These are phyloP conservation scores for Adansonia gregorii DNA, from an alignment of 441 rosid genomes.

Conservation along the genomic window DNA sequence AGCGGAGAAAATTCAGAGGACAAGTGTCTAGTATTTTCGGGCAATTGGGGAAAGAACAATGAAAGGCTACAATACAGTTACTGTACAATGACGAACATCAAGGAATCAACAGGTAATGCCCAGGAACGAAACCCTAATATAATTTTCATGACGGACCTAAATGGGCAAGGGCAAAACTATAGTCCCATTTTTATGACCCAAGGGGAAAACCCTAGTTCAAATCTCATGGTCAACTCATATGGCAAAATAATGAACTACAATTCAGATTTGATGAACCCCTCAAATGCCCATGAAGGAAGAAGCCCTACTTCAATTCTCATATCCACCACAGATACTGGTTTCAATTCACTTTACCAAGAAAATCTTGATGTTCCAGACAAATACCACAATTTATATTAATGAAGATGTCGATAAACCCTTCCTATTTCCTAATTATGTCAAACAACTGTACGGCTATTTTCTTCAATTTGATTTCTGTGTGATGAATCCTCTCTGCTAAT, in stretches of 20 bases:
- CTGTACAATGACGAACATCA: slow-evolving; percentile 36
- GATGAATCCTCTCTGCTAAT: slow-evolving; percentile 20
- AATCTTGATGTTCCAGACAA: slow-evolving; percentile 25
- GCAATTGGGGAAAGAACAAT: slow-evolving; percentile 33
- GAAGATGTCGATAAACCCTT: background rate
- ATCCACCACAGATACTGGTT: slow-evolving; percentile 24
- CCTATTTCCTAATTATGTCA: slow-evolving; percentile 15
- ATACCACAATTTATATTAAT: slow-evolving; percentile 32
- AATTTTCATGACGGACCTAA: slow-evolving; percentile 29
- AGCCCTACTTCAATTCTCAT: slow-evolving; percentile 22
- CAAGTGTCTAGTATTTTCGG: slow-evolving; percentile 29
- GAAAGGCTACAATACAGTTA: slow-evolving; percentile 28
- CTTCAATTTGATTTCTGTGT: slow-evolving; percentile 24
- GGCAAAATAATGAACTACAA: slow-evolving; percentile 33
- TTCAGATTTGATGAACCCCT: slow-evolving; percentile 31
- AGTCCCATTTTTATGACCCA: slow-evolving; percentile 21
- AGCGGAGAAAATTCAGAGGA: slow-evolving; percentile 33
- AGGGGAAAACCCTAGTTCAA: slow-evolving; percentile 30
- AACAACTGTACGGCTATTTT: slow-evolving; percentile 11
- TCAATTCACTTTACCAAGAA: slow-evolving; percentile 24
- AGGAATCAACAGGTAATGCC: slow-evolving; percentile 39
- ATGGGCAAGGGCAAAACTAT: slow-evolving; percentile 2
- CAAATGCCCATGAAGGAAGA: slow-evolving; percentile 5
- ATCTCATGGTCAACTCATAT: slow-evolving; percentile 27
- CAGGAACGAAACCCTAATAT: slow-evolving; percentile 38